Evolutionary conservation across 805 yeast species (phyloP).

Genomic region (Candida bentonensis): DNA sequence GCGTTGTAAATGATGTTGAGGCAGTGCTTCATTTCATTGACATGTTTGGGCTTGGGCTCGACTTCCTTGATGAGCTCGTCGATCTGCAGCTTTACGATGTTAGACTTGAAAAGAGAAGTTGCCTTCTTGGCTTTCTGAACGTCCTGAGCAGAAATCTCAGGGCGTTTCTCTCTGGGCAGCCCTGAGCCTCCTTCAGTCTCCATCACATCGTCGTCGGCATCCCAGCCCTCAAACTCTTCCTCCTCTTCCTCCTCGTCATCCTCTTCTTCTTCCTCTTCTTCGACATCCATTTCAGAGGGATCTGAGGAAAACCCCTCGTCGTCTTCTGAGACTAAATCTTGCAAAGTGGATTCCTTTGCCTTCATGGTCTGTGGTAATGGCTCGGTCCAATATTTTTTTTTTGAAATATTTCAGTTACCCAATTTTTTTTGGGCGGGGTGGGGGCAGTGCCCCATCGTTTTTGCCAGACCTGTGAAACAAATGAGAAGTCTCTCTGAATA

Average conservation of each 20-base stretch:
- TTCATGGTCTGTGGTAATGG: background rate
- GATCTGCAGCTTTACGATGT: constrained; percentile 87
- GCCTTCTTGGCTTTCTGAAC: constrained; percentile 87
- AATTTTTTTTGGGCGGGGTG: no score
- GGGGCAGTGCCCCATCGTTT: no score
- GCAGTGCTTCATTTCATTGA: constrained; percentile 54
- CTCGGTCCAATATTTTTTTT: no score
- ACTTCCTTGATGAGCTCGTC: constrained; percentile 82
- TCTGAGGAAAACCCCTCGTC: background rate
- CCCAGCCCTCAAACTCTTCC: background rate
- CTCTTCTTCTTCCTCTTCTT: background rate
- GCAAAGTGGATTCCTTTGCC: background rate
- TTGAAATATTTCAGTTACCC: no score
- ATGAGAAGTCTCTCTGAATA: background rate
- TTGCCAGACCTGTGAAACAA: background rate
- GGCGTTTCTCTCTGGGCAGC: background rate
- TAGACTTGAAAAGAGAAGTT: constrained; percentile 86
- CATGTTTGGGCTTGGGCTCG: constrained; percentile 54
- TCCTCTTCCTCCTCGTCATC: background rate
- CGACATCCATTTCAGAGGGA: background rate
- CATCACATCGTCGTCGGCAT: background rate
- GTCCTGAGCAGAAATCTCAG: constrained; percentile 25
- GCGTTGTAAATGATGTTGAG: constrained; percentile 59
- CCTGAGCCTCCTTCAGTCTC: background rate
- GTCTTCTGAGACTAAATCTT: background rate